Base-by-base conservation (phyloP, 192 early-diverging fungal species). In the Dispira parvispora region DNA sequence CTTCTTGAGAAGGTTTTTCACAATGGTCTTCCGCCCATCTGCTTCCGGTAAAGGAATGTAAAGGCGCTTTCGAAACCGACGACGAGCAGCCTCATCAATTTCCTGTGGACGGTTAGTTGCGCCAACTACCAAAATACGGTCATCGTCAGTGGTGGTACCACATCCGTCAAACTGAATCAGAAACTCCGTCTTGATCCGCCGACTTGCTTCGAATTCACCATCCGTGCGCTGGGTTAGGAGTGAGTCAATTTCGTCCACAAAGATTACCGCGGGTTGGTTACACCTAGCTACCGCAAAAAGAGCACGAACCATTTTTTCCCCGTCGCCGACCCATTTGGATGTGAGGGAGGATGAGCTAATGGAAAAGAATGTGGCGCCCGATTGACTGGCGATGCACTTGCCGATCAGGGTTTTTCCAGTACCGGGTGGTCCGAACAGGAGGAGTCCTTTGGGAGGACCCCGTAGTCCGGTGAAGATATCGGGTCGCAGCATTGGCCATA, bases 181-280 rank as follows among this genome's bases (percentile, higher is more conserved):
- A 74, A 94, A 94, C 73, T 94, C 93, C 1, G 93, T 96, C 71
- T 96, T 96, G 50, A 96, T 88, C 45, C 92, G 71, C 20, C 93
- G 69, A 5, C 84, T 88, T 11, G 89, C 87, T 63, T 96, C 93
- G 44, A 82, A 68, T 69, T 96, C 93, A 43, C 89, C 90, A 54
- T 94, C 92, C 0, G 85, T 89, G 16, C 93, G 81, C 62, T 89
- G 84, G 1, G 91, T 88, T 65, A 96, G 63, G 8, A 96, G 74
- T 11, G 89, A 92, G 69, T 96, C 93, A 63, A 96, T 92, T 72
- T 96, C 93, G 65, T 96, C 93, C 44, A 96, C 82, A 69, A 94
- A 93, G 16, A 94, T 89, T 0, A 93, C 89, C 0, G 85, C 78
- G 21, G 93, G 93, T 72, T 94, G 91, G 52, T 80, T 75, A 44